Evolutionary conservation across 2,329 filamentous ascomycete genomes (phyloP).

Genomic region (Sclerotinia nivalis): DNA sequence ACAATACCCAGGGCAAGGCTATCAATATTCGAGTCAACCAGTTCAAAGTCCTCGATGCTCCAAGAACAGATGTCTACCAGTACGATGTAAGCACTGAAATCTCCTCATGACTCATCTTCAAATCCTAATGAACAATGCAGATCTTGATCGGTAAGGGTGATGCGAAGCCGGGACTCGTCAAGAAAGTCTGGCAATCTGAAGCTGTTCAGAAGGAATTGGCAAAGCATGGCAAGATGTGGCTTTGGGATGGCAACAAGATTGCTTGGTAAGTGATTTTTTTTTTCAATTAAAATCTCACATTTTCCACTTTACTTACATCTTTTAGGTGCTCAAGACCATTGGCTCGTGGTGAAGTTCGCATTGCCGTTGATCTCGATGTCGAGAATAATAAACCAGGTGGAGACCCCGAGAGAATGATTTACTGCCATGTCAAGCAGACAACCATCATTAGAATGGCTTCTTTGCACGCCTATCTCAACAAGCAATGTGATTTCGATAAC

Average conservation of each 20-base stretch:
- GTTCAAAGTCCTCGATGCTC: constrained; percentile 65
- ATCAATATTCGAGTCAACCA: constrained; percentile 68
- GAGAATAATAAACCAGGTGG: constrained; percentile 48
- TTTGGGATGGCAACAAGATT: constrained; percentile 82
- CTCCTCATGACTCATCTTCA: constrained; percentile 6
- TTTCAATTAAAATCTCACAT: not conserved
- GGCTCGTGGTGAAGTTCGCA: constrained; percentile 47
- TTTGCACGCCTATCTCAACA: constrained; percentile 65
- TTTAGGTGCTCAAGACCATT: constrained; percentile 43
- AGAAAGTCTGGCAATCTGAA: constrained; percentile 73
- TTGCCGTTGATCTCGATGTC: constrained; percentile 71
- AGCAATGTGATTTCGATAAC: constrained; percentile 61
- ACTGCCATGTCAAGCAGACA: constrained; percentile 62
- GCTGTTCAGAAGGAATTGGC: constrained; percentile 57
- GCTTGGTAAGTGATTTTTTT: constrained; percentile 65
- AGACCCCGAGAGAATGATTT: constrained; percentile 48
- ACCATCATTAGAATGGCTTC: constrained; percentile 67
- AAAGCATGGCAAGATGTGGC: constrained; percentile 53
- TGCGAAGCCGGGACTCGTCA: constrained; percentile 65
- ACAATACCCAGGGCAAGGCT: constrained; percentile 58
- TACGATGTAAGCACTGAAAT: constrained; percentile 69
- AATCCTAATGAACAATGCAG: constrained; percentile 45
- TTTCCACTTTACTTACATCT: constrained; percentile 33
- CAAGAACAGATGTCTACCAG: constrained; percentile 67
- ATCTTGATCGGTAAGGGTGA: constrained; percentile 63